Base-by-base conservation (phyloP, 495 filamentous ascomycete genomes). In the Talaromyces proteolyticus region DNA sequence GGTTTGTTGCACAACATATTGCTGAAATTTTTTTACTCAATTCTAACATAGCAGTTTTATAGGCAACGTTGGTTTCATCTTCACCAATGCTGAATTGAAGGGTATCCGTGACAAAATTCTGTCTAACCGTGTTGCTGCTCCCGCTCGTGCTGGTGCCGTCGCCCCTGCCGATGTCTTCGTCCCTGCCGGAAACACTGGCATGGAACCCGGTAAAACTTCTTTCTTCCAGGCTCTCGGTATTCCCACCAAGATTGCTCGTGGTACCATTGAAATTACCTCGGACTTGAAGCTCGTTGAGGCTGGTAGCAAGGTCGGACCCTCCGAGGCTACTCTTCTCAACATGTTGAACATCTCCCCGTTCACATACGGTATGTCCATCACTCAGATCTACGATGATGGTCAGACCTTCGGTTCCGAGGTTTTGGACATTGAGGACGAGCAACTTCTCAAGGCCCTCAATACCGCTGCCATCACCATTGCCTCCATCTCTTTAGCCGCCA, bases 181-280 rank as follows among this genome's bases (percentile, higher is more conserved):
- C 53, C 93, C 93, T 45, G 93, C 89, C 55, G 92, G 93, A 74
- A 98, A 95, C 82, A 99, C 94, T 57, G 93, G 93, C 79, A 99
- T 99, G 93, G 93, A 99, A 74, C 93, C 93, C 68, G 93, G 93
- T 75, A 99, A 99, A 86, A 99, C 93, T 61, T 96, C 93, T 61
- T 99, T 99, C 91, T 99, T 99, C 90, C 93, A 99, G 82, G 93
- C 93, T 66, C 94, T 99, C 70, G 93, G 93, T 88, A 89, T 99
- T 73, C 93, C 93, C 68, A 99, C 93, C 79, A 99, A 99, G 88
- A 99, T 99, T 76, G 93, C 93, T 64, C 94, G 93, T 95, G 93
- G 93, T 91, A 99, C 93, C 78, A 97, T 99, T 70, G 93, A 99
- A 91, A 99, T 99, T 72, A 95, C 91, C 48, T 82, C 86, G 61